Conservation (phyloP, 192 early-diverging fungal species). For the Coemansia sp. region DNA sequence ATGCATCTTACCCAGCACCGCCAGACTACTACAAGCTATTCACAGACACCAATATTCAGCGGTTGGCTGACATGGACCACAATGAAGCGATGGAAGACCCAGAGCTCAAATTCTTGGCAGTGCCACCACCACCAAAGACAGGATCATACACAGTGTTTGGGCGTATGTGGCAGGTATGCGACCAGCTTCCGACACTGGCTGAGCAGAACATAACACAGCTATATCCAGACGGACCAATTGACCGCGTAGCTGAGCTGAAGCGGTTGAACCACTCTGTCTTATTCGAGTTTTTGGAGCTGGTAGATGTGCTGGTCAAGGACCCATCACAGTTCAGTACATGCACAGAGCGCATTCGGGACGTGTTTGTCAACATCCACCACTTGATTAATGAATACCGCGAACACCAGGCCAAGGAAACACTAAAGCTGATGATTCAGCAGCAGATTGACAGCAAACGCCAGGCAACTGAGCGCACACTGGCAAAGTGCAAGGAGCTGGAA, state of each 20-base stretch:
- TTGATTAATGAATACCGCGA: constrained; percentile 80
- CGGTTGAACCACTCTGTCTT: constrained; percentile 61
- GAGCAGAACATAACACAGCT: constrained; percentile 68
- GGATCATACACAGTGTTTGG: constrained; percentile 66
- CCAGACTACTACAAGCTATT: constrained; percentile 67
- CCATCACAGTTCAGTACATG: constrained; percentile 57
- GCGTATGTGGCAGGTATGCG: constrained; percentile 66
- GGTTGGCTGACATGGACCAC: constrained; percentile 6
- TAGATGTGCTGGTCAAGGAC: constrained; percentile 63
- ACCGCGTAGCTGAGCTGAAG: constrained; percentile 67
- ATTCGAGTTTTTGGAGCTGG: constrained; percentile 69
- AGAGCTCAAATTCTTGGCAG: constrained; percentile 58
- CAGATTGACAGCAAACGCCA: constrained; percentile 57
- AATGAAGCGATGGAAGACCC: constrained; percentile 24
- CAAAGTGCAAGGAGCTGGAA: constrained; percentile 30
- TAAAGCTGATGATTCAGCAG: constrained; percentile 64
- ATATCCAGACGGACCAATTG: constrained; percentile 62
- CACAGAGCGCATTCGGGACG: constrained; percentile 66
- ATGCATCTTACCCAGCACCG: constrained; percentile 65
- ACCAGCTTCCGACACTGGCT: constrained; percentile 57
- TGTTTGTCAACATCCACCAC: constrained; percentile 80
- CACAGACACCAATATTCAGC: constrained; percentile 60
- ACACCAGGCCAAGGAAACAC: constrained; percentile 74
- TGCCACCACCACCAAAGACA: constrained; percentile 55
- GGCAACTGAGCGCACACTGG: constrained; percentile 17